These are phyloP conservation scores for Ceratocystis huliohia DNA, from an alignment of 2,329 filamentous ascomycete species.

Conservation along the genomic window DNA sequence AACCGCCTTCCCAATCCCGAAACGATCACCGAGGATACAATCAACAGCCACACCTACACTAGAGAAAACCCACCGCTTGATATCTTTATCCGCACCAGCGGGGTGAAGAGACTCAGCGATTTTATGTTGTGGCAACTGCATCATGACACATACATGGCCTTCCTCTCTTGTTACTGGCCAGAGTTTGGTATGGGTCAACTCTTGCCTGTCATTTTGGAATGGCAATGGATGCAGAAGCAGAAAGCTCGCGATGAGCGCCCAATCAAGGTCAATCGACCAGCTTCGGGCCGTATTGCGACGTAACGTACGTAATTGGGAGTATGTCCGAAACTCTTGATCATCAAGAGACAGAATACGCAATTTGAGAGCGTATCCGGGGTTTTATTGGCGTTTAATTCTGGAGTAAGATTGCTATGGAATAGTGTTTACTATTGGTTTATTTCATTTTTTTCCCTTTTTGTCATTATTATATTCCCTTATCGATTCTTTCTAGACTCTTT, in stretches of 20 bases:
- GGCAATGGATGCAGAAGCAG: constrained; percentile 57
- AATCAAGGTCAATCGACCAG: constrained; percentile 26
- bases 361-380: neutral
- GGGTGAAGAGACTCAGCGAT: constrained; percentile 83
- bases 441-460: neutral
- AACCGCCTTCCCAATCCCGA: constrained; percentile 57
- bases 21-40: constrained; percentile 67
- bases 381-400: constrained; percentile 4
- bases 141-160: constrained; percentile 82
- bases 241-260: constrained; percentile 40
- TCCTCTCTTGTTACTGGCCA: constrained; percentile 85
- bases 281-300: constrained; percentile 19
- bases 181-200: constrained; percentile 93
- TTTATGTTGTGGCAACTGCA: constrained; percentile 99
- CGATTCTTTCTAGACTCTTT: neutral
- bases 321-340: neutral
- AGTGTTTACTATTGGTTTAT: neutral
- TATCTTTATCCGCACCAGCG: constrained; percentile 81
- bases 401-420: neutral
- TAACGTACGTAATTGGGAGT: neutral
- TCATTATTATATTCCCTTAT: neutral
- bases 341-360: neutral
- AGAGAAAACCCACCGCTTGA: constrained; percentile 75
- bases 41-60: constrained; percentile 81
- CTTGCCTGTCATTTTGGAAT: constrained; percentile 81